phyloP scores from a whole-genome alignment of 2,329 filamentous ascomycete species.

The Colletotrichum euphorbiae region DNA sequence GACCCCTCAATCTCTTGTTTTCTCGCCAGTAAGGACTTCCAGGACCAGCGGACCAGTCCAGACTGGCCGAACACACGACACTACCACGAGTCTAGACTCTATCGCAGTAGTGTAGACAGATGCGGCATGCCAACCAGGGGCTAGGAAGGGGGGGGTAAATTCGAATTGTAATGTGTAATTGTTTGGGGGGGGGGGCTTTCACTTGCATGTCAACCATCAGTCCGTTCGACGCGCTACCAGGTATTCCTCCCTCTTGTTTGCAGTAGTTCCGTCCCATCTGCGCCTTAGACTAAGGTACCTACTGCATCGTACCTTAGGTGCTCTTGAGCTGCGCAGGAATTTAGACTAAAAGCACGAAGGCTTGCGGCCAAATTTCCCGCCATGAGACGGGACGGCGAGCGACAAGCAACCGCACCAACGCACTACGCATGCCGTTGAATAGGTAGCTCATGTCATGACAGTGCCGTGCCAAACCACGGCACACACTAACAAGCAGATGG shows the following conservation, averaged over 20 bases:
- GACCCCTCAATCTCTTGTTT: constrained; percentile 39
- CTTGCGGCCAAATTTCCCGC: not conserved
- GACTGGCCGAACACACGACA: constrained; percentile 31
- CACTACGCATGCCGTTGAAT: too few relatives aligned
- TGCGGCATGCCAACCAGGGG: constrained; percentile 34
- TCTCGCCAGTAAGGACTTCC: constrained; percentile 19
- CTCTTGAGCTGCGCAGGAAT: too few relatives aligned
- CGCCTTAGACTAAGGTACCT: not conserved
- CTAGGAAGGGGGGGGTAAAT: not conserved
- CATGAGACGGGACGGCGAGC: constrained; percentile 7
- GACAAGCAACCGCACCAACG: constrained; percentile 12
- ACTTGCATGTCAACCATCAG: not conserved
- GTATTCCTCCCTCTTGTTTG: constrained; percentile 24
- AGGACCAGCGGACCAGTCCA: constrained; percentile 25
- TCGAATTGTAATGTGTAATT: not conserved
- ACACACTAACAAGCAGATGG: not conserved
- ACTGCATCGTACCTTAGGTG: too few relatives aligned
- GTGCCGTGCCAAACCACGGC: constrained; percentile 4
- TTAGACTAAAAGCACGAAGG: not conserved
- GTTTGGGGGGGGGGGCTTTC: not conserved
- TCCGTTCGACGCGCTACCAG: constrained; percentile 18
- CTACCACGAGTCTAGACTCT: constrained; percentile 27
- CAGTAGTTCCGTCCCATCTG: constrained; percentile 18
- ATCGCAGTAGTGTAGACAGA: too few relatives aligned
- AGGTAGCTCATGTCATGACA: not conserved